Evolutionary conservation across 352 stramenopile species (phyloP), one percentile per base, ranked within the genome.

Genomic region (Phytophthora crassamura): DNA sequence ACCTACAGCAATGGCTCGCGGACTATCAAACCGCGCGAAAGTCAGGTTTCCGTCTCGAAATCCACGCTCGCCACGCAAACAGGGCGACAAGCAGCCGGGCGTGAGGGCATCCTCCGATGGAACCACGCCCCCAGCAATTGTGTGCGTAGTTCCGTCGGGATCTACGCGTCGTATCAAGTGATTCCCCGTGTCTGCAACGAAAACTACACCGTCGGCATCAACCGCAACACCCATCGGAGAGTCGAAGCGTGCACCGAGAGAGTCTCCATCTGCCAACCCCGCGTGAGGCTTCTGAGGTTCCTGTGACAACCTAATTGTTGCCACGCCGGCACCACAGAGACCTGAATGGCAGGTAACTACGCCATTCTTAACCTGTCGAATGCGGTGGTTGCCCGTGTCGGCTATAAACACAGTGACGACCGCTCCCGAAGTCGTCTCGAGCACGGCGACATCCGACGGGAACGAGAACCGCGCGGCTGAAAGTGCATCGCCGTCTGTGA

Each of bases 161-260:
- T 83, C 79, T 35, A 98, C 84, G 16, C 78, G 74, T 9, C 97
- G 81, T 30, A 99, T 86, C 4, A 98, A 67, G 63, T 98, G 91
- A 63, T 99, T 99, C 34, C 98, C 94, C 7, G 93, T 98, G 64
- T 99, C 97, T 0, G 97, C 96, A 3, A 99, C 95, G 46, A 97
- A 98, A 8, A 98, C 79, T 46, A 90, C 48, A 25, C 94, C 94
- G 33, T 87, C 71, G 16, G 72, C 49, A 65, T 89, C 86, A 1
- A 95, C 82, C 7, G 82, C 81, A 3, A 99, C 81, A 18, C 96
- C 95, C 68, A 90, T 92, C 1, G 96, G 97, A 11, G 82, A 91
- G 68, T 99, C 90, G 53, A 99, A 99, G 22, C 93, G 80, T 2
- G 97, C 83, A 15, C 83, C 79, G 9, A 65, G 59, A 3, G 77